Conservation (phyloP, 495 filamentous ascomycete genomes). For the Extremus antarcticus region DNA sequence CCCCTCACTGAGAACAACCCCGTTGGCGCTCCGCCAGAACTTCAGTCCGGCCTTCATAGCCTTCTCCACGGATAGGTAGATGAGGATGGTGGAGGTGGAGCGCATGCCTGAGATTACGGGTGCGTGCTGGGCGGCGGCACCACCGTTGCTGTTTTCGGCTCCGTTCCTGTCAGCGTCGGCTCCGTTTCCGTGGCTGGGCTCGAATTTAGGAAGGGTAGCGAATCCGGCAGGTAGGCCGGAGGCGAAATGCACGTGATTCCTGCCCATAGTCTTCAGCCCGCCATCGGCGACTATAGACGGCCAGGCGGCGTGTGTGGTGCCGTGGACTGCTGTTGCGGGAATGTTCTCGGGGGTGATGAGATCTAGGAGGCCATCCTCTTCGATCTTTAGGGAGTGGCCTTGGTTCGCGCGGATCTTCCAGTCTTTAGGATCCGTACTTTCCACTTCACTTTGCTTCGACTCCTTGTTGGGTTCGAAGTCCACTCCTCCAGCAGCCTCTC, state of each 20-base stretch:
- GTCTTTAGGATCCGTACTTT: slow-evolving; percentile 41
- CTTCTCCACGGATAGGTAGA: slow-evolving; percentile 65
- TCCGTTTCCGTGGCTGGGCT: neutral
- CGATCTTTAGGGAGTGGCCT: slow-evolving; percentile 68
- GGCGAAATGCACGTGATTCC: slow-evolving; percentile 83
- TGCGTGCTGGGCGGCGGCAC: slow-evolving; percentile 9
- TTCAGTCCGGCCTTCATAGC: slow-evolving; percentile 54
- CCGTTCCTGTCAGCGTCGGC: too few relatives aligned
- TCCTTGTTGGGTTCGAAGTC: neutral
- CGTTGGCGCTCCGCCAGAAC: slow-evolving; percentile 85
- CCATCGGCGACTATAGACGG: slow-evolving; percentile 57
- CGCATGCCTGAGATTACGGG: slow-evolving; percentile 80
- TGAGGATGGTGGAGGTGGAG: slow-evolving; percentile 59
- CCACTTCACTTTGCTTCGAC: slow-evolving; percentile 7
- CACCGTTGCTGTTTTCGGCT: too few relatives aligned
- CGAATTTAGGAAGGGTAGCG: slow-evolving; percentile 27
- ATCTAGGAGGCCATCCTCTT: slow-evolving; percentile 54
- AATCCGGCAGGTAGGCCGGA: slow-evolving; percentile 47
- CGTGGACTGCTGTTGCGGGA: slow-evolving; percentile 65
- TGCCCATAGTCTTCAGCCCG: slow-evolving; percentile 64
- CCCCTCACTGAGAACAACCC: slow-evolving; percentile 37
- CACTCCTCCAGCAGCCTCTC: neutral
- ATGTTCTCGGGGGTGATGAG: slow-evolving; percentile 49
- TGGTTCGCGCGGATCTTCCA: slow-evolving; percentile 92
- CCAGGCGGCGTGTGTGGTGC: slow-evolving; percentile 74